A percentile compares a stretch with the other conserved stretches of the same genome.
Evolutionary conservation across 768 basidiomycete species (phyloP).

Genomic region (Cubamyces lactineus): DNA sequence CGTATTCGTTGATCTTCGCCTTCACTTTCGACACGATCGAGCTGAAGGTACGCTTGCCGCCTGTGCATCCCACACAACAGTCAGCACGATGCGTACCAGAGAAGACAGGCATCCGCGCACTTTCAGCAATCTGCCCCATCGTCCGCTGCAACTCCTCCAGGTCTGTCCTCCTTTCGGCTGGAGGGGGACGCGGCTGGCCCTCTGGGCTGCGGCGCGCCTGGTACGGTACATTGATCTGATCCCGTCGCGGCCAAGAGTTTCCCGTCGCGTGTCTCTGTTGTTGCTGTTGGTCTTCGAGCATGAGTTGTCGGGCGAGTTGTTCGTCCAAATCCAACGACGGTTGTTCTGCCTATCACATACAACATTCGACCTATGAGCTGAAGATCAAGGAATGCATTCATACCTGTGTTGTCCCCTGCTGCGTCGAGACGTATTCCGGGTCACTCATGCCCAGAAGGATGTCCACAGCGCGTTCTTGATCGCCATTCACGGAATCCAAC

Average conservation of each 20-base stretch:
- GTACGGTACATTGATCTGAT: conserved; percentile 24
- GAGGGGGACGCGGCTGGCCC: conserved; percentile 6
- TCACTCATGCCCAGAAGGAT: conserved; percentile 84
- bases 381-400: conserved; percentile 7
- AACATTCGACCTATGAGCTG: conserved; percentile 2
- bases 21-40: conserved; percentile 75
- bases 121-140: conserved; percentile 75
- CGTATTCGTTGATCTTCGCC: conserved; percentile 83
- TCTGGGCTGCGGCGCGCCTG: conserved; percentile 17
- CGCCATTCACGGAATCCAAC: conserved; percentile 67
- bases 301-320: conserved; percentile 72
- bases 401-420: conserved; percentile 33
- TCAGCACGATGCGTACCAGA: background rate
- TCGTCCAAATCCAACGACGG: conserved; percentile 68
- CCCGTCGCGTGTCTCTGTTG: conserved; percentile 25
- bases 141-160: conserved; percentile 74
- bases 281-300: conserved; percentile 53
- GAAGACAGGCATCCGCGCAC: conserved; percentile 46
- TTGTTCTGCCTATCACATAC: background rate
- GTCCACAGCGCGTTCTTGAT: conserved; percentile 79
- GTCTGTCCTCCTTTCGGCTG: conserved; percentile 31
- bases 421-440: conserved; percentile 62
- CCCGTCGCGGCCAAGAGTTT: conserved; percentile 29
- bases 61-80: conserved; percentile 15
- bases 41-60: conserved; percentile 78